A percentile compares a stretch with the other conserved stretches of the same genome.
Evolutionary conservation across 257 asterid species (phyloP).

Genomic region (Gardenia jasminoides): DNA sequence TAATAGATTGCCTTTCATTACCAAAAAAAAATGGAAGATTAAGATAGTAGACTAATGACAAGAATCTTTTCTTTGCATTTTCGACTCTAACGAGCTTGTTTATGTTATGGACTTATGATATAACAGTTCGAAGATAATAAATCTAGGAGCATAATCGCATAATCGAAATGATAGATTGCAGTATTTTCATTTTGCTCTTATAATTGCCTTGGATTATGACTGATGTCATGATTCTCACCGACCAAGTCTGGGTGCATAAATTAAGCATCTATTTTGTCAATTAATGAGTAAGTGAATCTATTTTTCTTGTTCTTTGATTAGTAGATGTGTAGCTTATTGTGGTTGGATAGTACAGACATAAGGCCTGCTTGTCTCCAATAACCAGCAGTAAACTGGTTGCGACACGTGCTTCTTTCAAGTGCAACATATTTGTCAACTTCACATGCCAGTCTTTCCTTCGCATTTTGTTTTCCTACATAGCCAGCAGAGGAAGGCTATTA

Average conservation of each 20-base stretch:
- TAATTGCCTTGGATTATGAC: background rate
- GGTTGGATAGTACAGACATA: background rate
- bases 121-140: background rate
- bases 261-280: background rate
- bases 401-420: background rate
- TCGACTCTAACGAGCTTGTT: background rate
- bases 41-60: no score
- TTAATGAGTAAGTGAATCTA: background rate
- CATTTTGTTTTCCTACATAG: background rate
- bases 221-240: no score
- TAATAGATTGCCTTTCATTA: no score
- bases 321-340: background rate
- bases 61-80: background rate
- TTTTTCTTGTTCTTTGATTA: background rate
- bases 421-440: background rate
- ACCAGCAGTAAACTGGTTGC: background rate
- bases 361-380: background rate
- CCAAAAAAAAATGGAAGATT: no score
- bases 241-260: no score
- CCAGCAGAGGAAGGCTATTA: background rate
- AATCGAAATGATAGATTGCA: background rate
- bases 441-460: background rate
- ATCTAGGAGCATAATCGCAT: background rate
- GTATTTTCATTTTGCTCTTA: background rate
- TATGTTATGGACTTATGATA: background rate